A percentile compares a stretch with the other conserved stretches of the same genome.
phyloP scores from a whole-genome alignment of 768 basidiomycete species.

The Mycena galericulata region DNA sequence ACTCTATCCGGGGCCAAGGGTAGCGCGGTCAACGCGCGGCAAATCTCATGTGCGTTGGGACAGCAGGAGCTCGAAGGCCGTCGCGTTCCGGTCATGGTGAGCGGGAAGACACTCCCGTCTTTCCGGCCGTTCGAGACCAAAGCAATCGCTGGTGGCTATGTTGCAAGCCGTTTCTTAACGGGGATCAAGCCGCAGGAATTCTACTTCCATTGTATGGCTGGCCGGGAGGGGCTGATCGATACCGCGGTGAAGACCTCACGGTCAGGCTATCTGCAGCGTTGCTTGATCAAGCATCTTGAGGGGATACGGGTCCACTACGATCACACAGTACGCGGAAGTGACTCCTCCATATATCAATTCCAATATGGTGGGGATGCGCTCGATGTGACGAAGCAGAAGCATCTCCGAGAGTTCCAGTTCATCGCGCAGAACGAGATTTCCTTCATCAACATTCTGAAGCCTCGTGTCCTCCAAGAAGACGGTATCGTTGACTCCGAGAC shows the following conservation, averaged over 20 bases:
- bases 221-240: conserved; percentile 98
- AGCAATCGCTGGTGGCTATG: conserved; percentile 97
- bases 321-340: conserved; percentile 96
- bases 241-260: conserved; percentile 99
- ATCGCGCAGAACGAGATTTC: conserved; percentile 88
- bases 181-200: conserved; percentile 99
- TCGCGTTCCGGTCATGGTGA: conserved; percentile 99
- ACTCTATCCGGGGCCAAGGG: conserved; percentile 98
- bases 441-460: conserved; percentile 78
- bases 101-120: conserved; percentile 96
- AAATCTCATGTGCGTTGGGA: conserved; percentile 97
- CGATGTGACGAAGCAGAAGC: conserved; percentile 97
- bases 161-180: conserved; percentile 98
- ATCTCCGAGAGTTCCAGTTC: conserved; percentile 94
- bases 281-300: conserved; percentile 98
- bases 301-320: conserved; percentile 98
- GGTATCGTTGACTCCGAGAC: conserved; percentile 73
- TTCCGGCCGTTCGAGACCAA: conserved; percentile 99
- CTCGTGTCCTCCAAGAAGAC: conserved; percentile 58
- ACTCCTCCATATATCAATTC: conserved; percentile 95
- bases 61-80: conserved; percentile 99
- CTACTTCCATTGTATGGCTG: conserved; percentile 99
- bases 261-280: conserved; percentile 97
- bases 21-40: conserved; percentile 95
- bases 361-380: conserved; percentile 96